A percentile compares a stretch with the other conserved stretches of the same genome.
Conservation (phyloP, 345 rosid genomes). For the Citrus sp. region DNA sequence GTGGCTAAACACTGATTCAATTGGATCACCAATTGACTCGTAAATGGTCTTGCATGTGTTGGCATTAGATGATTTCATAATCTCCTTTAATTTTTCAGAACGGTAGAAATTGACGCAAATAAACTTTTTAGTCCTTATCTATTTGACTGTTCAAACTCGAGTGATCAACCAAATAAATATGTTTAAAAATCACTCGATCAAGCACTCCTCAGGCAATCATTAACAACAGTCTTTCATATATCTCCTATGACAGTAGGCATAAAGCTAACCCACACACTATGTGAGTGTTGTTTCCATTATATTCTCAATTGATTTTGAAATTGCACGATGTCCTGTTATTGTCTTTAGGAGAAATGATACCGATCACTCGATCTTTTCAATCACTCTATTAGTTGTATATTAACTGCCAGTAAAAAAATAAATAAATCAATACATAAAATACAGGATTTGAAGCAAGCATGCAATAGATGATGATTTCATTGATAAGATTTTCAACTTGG, state of each 20-base stretch:
- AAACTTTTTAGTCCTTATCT: too few relatives aligned
- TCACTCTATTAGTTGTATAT: slow-evolving; percentile 27
- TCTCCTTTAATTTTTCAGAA: slow-evolving; percentile 17
- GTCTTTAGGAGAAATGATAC: slow-evolving; percentile 39
- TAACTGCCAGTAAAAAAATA: slow-evolving; percentile 12
- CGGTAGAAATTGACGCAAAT: too few relatives aligned
- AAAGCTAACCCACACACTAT: slow-evolving; percentile 30
- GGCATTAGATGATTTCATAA: slow-evolving; percentile 25
- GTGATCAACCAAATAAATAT: too few relatives aligned
- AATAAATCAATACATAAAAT: too few relatives aligned
- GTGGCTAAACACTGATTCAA: slow-evolving; percentile 24
- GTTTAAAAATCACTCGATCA: too few relatives aligned
- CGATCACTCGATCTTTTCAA: slow-evolving; percentile 34
- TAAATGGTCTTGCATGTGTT: slow-evolving; percentile 24
- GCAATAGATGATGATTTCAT: too few relatives aligned
- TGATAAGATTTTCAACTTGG: too few relatives aligned
- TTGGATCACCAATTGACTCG: slow-evolving; percentile 29
- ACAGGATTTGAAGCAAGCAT: not conserved
- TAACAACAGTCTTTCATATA: slow-evolving; percentile 25
- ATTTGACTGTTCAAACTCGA: too few relatives aligned
- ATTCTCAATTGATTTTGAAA: not conserved
- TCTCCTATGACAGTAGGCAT: slow-evolving; percentile 32
- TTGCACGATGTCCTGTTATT: slow-evolving; percentile 28
- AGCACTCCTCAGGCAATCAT: not conserved
- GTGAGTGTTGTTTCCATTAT: slow-evolving; percentile 8